Evolutionary conservation across 139 green algal species (phyloP).

Genomic region (Astrephomene gubernaculifera): DNA sequence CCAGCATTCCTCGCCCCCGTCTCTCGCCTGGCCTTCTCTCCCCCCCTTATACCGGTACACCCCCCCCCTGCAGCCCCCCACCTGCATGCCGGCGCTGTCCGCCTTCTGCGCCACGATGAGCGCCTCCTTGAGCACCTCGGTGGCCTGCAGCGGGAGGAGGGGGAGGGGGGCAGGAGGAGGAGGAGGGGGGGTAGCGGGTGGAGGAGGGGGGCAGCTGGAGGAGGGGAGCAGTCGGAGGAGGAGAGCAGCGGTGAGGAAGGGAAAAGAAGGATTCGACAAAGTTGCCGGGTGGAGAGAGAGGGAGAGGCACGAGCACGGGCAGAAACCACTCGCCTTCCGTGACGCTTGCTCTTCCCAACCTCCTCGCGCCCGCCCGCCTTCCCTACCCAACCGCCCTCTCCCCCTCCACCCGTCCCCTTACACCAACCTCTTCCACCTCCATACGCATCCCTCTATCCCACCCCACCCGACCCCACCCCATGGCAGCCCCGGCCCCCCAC

Average conservation of each 20-base stretch:
- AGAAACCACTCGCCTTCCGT: no score
- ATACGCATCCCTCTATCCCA: neutral
- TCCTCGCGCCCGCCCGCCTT: neutral
- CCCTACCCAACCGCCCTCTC: neutral
- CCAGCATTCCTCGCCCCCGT: no score
- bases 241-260: neutral
- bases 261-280: neutral
- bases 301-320: no score
- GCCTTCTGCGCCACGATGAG: conserved; percentile 20
- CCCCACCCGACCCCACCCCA: neutral
- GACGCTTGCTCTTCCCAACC: no score
- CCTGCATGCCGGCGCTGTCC: conserved; percentile 41
- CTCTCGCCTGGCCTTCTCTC: no score
- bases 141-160: neutral
- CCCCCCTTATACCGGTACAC: neutral
- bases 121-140: conserved; percentile 34
- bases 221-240: neutral
- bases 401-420: neutral
- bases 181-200: neutral
- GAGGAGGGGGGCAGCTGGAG: no score
- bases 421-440: neutral
- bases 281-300: no score
- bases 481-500: neutral
- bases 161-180: neutral
- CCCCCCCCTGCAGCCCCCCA: neutral